Base-by-base conservation (phyloP, 2,329 filamentous ascomycete genomes). In the Ambrosiella xylebori region DNA sequence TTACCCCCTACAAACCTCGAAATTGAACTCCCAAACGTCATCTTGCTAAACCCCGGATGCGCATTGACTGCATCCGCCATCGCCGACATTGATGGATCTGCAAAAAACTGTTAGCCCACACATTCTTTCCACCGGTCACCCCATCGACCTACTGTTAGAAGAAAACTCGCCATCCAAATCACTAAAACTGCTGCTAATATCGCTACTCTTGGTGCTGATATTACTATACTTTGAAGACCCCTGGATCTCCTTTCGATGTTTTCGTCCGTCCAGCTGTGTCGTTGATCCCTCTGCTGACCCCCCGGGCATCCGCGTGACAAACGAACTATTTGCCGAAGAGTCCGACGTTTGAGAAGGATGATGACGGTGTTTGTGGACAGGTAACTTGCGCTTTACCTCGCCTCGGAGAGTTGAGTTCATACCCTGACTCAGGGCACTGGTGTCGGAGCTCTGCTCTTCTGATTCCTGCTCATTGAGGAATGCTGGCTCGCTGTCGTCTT, bases 101-200 rank as follows among this genome's bases (percentile, higher is more conserved):
- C 35, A 41, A 39, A 15, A 40, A 50, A 19, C 59, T 19, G 38
- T 54, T 54, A 54, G 37, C 17, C 40, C 19, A 11, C 38, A 27
- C 12, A 7, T 44, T 13, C 52, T 11, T 51, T 38, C 13, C 35
- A 11, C 19, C 19, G 38, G 37, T 41, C 52, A 41, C 52, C 5
- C 35, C 7, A 54, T 19, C 27, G 47, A 55, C 38, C 8, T 55
- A 57, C 54, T 54, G n/a, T 55, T 50, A 12, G 47, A 51, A 60
- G n/a, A 57, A 49, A 60, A 64, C 68, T 61, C 72, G 80, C 85
- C 86, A 67, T 91, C 87, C 49, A 94, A 75, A 71, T 93, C 88
- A 69, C 86, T 91, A 65, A 88, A 93, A 64, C 86, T 90, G 67
- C 86, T 91, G 1, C 86, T 85, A 81, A 89, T 88, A 64, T 88